Evolutionary conservation across 1,139 yeast genomes (phyloP).

Genomic region (Yamadazyma triangularis): DNA sequence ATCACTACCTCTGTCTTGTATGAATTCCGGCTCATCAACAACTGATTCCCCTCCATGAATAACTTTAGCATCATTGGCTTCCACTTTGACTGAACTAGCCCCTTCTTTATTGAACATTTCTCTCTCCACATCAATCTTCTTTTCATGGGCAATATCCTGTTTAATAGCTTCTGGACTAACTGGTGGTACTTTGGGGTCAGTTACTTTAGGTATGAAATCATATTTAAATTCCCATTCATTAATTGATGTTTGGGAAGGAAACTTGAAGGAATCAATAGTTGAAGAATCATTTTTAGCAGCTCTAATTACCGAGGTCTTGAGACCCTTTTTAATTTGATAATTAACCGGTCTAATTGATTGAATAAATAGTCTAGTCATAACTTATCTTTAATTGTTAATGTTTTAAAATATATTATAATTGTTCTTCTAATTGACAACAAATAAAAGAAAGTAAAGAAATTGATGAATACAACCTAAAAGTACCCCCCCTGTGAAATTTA

Average conservation of each 20-base stretch:
- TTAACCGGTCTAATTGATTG: neutral
- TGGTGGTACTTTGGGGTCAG: conserved; percentile 50
- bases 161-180: conserved; percentile 47
- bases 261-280: conserved; percentile 40
- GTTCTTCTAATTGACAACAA: too few species aligned
- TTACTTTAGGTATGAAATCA: conserved; percentile 41
- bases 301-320: conserved; percentile 9
- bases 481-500: too few species aligned
- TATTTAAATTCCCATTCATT: conserved; percentile 51
- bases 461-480: too few species aligned
- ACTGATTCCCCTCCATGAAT: conserved; percentile 45
- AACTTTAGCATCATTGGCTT: conserved; percentile 40
- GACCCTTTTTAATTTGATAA: conserved; percentile 8
- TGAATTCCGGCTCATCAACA: conserved; percentile 33
- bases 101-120: conserved; percentile 36
- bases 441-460: too few species aligned
- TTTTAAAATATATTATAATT: too few species aligned
- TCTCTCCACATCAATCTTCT: conserved; percentile 37
- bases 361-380: neutral
- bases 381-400: too few species aligned
- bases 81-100: conserved; percentile 38
- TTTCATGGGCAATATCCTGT: conserved; percentile 43
- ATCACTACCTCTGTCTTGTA: conserved; percentile 32
- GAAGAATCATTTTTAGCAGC: conserved; percentile 43
- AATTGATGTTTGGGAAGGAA: conserved; percentile 46